phyloP scores from a whole-genome alignment of 176 grass and related monocot species.

The Guadua angustifolia region DNA sequence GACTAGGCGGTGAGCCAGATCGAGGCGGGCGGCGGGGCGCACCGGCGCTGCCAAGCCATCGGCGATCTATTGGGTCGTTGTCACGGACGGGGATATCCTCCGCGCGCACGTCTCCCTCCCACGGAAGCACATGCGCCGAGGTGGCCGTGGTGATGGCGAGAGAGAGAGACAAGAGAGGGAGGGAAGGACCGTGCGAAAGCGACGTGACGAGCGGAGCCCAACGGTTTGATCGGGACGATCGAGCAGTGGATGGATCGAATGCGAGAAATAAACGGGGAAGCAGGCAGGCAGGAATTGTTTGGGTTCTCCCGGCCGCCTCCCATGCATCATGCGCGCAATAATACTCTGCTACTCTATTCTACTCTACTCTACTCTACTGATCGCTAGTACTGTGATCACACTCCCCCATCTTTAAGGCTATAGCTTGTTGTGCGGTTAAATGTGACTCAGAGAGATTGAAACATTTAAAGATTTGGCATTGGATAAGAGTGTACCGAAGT shows the following conservation, averaged over 20 bases:
- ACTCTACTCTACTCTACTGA: neutral
- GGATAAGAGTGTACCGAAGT: too few species aligned
- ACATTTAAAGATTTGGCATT: too few species aligned
- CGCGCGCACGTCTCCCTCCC: constrained; percentile 7
- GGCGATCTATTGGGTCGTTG: constrained; percentile 13
- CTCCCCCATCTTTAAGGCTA: neutral
- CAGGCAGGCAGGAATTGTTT: neutral
- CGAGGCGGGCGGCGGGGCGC: neutral
- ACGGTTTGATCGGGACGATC: constrained; percentile 32
- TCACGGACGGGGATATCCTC: constrained; percentile 36
- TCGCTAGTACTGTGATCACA: neutral
- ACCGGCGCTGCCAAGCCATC: constrained; percentile 3
- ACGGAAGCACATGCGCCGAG: constrained; percentile 48
- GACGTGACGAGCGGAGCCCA: constrained; percentile 43
- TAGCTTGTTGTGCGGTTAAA: too few species aligned
- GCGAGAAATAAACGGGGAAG: neutral
- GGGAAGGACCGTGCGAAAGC: constrained; percentile 31
- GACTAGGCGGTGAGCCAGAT: neutral
- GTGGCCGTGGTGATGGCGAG: neutral
- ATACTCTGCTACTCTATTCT: neutral
- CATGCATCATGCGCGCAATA: constrained; percentile 37
- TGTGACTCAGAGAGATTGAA: too few species aligned
- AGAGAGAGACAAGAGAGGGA: neutral
- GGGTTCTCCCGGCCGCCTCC: neutral
- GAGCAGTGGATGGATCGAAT: neutral